Evolutionary conservation across 208 protist species (phyloP), one percentile per base, ranked within the genome.

Genomic region (Spongospora subterranea): DNA sequence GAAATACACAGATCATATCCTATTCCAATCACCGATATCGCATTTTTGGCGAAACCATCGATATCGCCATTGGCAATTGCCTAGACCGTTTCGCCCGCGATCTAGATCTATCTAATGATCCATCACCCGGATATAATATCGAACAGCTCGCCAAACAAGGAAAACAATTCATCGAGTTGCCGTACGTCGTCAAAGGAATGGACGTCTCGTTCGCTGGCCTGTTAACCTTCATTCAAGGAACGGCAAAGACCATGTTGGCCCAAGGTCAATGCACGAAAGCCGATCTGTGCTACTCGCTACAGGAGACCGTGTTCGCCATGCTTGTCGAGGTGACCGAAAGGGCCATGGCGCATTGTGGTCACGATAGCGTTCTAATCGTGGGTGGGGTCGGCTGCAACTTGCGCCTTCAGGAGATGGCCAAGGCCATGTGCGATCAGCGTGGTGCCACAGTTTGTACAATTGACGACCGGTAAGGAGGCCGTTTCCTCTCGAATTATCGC

Each of bases 11-110:
- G 93, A 97, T 99, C 1, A 98, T 99, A 93, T 97, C 97, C 91
- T 77, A 88, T n/a, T n/a, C 77, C 66, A 53, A 45, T 38, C 71
- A 90, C 0, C 94, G 96, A 41, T 99, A 99, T 94, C 95, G 98
- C 45, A 99, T 99, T 64, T 99, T 99, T 96, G 99, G 98, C 0
- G 99, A 99, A 94, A 99, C 99, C 20, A 99, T 99, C 92, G 99
- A 99, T 94, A 99, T 99, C 91, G 99, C 98, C 0, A 96, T 99
- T 50, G 98, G 95, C 71, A 96, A 96, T 96, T 98, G 97, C 93
- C 94, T 99, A 0, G 99, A 99, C 92, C 92, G 98, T 32, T 97
- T 99, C 65, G 98, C 98, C 24, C 93, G 96, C 0, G 39, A 94
- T 20, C 0, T 99, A n/a, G 92, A 93, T 38, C 95, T 99, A 6